These are phyloP conservation scores for Cercospora canescens DNA, from an alignment of 2,329 filamentous ascomycete species.

Conservation along the genomic window DNA sequence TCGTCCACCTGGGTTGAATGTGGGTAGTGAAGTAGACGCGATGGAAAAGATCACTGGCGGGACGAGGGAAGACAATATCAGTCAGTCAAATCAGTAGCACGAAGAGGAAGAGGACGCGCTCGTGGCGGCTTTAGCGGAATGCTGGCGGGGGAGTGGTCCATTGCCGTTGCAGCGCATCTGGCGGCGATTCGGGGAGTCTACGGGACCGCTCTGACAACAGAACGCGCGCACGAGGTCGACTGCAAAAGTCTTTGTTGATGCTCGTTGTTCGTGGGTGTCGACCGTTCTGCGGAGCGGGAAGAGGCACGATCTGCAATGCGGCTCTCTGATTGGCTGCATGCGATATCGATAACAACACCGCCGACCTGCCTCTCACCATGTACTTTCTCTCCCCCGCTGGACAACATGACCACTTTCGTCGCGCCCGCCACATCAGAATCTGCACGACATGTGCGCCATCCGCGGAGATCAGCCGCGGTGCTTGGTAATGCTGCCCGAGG, in stretches of 20 bases:
- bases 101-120: neutral
- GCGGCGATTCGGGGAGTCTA: conserved; percentile 11
- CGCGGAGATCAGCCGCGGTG: neutral
- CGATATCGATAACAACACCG: neutral
- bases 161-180: conserved; percentile 11
- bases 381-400: neutral
- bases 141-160: neutral
- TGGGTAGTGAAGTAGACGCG: neutral
- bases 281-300: neutral
- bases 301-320: conserved; percentile 1
- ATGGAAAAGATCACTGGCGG: neutral
- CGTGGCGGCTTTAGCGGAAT: conserved; percentile 5
- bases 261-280: no score
- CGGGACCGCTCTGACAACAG: conserved; percentile 13
- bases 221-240: conserved; percentile 13
- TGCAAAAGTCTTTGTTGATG: neutral
- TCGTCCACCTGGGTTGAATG: neutral
- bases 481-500: neutral
- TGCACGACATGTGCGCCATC: neutral
- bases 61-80: neutral
- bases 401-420: neutral
- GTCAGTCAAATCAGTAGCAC: no score
- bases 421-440: neutral
- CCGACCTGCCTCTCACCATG: neutral
- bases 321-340: conserved; percentile 4